Conservation (phyloP, 2,329 filamentous ascomycete species). For the Beauveria australis region DNA sequence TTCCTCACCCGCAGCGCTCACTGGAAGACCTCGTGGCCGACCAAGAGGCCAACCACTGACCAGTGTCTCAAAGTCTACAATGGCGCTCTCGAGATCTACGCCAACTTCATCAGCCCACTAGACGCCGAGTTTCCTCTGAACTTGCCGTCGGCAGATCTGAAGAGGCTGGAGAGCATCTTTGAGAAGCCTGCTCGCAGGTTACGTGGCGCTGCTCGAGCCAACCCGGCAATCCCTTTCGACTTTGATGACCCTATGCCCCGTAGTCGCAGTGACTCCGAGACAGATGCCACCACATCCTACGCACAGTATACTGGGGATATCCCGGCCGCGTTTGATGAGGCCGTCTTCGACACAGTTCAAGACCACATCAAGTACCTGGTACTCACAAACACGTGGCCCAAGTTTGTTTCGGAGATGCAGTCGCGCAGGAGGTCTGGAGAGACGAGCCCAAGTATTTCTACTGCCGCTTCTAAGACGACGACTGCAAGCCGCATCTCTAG, state of each 20-base stretch:
- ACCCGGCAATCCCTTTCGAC: conserved; percentile 17
- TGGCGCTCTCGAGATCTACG: conserved; percentile 40
- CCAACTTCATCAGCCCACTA: conserved; percentile 35
- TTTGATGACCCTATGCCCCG: neutral
- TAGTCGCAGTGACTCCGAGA: neutral
- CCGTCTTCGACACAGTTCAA: conserved; percentile 15
- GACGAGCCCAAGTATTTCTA: conserved; percentile 5
- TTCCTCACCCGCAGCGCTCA: conserved; percentile 41
- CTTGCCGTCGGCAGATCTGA: conserved; percentile 35
- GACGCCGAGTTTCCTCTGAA: conserved; percentile 45
- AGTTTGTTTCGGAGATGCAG: conserved; percentile 17
- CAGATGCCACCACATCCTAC: neutral
- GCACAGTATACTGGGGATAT: conserved; percentile 8
- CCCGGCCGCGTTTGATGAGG: neutral
- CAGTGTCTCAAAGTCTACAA: conserved; percentile 25
- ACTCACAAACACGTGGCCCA: conserved; percentile 24
- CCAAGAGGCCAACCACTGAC: neutral
- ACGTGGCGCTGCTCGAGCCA: conserved; percentile 18
- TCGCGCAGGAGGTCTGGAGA: conserved; percentile 8
- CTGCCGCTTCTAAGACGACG: conserved; percentile 7
- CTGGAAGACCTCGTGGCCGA: conserved; percentile 29
- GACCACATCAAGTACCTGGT: conserved; percentile 20
- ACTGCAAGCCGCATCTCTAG: conserved; percentile 6
- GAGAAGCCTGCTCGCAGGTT: conserved; percentile 29
- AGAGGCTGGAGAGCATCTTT: conserved; percentile 34